These are phyloP conservation scores for Balamuthia mandrillaris DNA, from an alignment of 208 protist genomes.

Conservation along the genomic window DNA sequence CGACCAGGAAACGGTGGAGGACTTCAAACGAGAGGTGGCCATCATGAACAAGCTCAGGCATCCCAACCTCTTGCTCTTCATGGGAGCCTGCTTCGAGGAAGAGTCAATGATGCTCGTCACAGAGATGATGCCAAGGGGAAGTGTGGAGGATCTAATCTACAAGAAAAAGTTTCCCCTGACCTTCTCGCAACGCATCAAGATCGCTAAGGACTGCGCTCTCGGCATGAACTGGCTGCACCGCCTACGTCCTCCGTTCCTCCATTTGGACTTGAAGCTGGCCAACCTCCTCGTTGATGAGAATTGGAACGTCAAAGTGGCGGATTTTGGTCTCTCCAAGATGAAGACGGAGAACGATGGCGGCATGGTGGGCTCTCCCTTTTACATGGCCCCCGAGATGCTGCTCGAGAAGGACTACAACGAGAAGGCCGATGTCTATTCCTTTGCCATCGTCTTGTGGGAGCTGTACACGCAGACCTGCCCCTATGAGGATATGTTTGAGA, in stretches of 20 bases:
- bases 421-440: slow-evolving; percentile 21
- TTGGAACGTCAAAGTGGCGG: slow-evolving; percentile 30
- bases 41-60: slow-evolving; percentile 36
- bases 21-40: slow-evolving; percentile 25
- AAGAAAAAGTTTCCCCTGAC: background rate
- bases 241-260: slow-evolving; percentile 17
- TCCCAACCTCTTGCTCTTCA: slow-evolving; percentile 31
- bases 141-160: slow-evolving; percentile 12
- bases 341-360: background rate
- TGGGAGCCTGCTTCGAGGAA: slow-evolving; percentile 7
- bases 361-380: slow-evolving; percentile 24
- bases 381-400: slow-evolving; percentile 25
- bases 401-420: slow-evolving; percentile 20
- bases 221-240: slow-evolving; percentile 34
- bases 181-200: slow-evolving; percentile 6
- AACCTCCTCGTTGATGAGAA: slow-evolving; percentile 27
- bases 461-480: background rate
- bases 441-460: slow-evolving; percentile 22
- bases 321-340: slow-evolving; percentile 16
- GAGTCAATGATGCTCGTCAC: slow-evolving; percentile 23
- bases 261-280: slow-evolving; percentile 21
- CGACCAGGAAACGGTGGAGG: background rate
- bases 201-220: slow-evolving; percentile 26
- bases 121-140: slow-evolving; percentile 9
- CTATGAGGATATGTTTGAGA: slow-evolving; percentile 8